Evolutionary conservation across 805 yeast species (phyloP).

Genomic region (Barnettozyma wickerhamii): DNA sequence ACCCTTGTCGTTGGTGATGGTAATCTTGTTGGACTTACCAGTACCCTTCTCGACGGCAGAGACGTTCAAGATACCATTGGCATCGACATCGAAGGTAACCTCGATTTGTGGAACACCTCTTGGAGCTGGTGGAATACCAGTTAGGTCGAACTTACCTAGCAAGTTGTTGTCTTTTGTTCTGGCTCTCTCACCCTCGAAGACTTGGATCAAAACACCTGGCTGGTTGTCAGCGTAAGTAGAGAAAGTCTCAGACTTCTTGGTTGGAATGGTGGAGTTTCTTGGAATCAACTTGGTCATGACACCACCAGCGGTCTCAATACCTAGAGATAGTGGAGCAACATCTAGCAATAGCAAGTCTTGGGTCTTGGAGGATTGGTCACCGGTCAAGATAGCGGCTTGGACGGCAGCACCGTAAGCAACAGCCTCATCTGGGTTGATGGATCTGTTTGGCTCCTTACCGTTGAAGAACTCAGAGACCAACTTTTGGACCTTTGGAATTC

Average conservation of each 20-base stretch:
- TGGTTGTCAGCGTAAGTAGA: slow-evolving; percentile 97
- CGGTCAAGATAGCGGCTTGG: slow-evolving; percentile 94
- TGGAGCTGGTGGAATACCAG: slow-evolving; percentile 98
- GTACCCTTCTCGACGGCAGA: slow-evolving; percentile 98
- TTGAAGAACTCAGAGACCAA: slow-evolving; percentile 94
- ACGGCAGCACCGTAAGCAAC: slow-evolving; percentile 99
- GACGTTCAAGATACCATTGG: slow-evolving; percentile 95
- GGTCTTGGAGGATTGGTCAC: slow-evolving; percentile 94
- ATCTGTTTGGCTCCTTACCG: slow-evolving; percentile 95
- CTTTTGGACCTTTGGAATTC: slow-evolving; percentile 96
- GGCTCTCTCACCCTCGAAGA: slow-evolving; percentile 97
- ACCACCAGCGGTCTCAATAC: slow-evolving; percentile 99
- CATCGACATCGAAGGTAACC: slow-evolving; percentile 95
- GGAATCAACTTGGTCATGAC: slow-evolving; percentile 88
- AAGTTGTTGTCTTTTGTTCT: slow-evolving; percentile 93
- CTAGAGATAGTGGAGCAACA: slow-evolving; percentile 95
- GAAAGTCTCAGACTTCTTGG: slow-evolving; percentile 95
- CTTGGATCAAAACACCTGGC: slow-evolving; percentile 98
- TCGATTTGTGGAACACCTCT: slow-evolving; percentile 98
- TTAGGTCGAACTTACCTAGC: slow-evolving; percentile 93
- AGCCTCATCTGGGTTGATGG: slow-evolving; percentile 98
- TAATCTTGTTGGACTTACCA: slow-evolving; percentile 94
- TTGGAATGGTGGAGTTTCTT: slow-evolving; percentile 55
- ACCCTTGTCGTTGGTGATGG: slow-evolving; percentile 98
- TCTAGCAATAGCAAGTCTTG: slow-evolving; percentile 92